phyloP scores from a whole-genome alignment of 2,329 filamentous ascomycete species.

The Torrubiellomyces zombiae region DNA sequence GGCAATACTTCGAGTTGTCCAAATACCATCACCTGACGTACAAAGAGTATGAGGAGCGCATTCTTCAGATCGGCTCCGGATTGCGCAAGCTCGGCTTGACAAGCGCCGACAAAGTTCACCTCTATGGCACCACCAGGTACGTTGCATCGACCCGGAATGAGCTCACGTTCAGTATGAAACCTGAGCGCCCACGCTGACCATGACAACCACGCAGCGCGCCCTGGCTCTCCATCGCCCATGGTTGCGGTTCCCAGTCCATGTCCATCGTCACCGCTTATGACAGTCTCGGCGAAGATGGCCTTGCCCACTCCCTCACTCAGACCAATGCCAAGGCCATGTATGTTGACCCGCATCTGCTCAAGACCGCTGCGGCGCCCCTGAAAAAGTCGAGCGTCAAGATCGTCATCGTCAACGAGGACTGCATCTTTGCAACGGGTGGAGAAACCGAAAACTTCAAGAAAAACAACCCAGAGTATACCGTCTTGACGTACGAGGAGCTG shows the following conservation, averaged over 20 bases:
- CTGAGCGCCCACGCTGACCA: background rate
- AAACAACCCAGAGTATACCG: slow-evolving; percentile 34
- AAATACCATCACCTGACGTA: slow-evolving; percentile 63
- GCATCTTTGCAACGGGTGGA: slow-evolving; percentile 30
- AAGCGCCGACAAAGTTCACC: slow-evolving; percentile 52
- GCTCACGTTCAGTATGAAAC: no score
- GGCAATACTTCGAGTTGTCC: slow-evolving; percentile 77
- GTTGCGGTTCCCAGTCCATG: slow-evolving; percentile 66
- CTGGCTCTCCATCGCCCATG: slow-evolving; percentile 74
- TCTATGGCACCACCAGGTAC: slow-evolving; percentile 72
- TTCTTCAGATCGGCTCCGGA: slow-evolving; percentile 53
- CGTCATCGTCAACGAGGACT: slow-evolving; percentile 46
- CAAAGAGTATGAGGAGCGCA: slow-evolving; percentile 57
- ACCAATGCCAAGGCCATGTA: slow-evolving; percentile 73
- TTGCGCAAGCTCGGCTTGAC: slow-evolving; percentile 58
- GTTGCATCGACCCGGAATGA: slow-evolving; percentile 7
- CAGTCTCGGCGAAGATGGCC: slow-evolving; percentile 68
- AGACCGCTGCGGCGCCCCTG: slow-evolving; percentile 39
- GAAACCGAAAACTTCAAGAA: slow-evolving; percentile 39
- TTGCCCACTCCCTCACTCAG: slow-evolving; percentile 73
- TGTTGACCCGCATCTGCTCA: slow-evolving; percentile 63
- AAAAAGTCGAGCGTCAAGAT: slow-evolving; percentile 38
- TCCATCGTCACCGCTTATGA: slow-evolving; percentile 92
- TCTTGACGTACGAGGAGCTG: slow-evolving; percentile 39
- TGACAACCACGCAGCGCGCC: slow-evolving; percentile 36